Percentiles rank a stretch among this genome's conserved stretches.
phyloP scores from a whole-genome alignment of 257 asterid species.

The Jacaranda copaia region DNA sequence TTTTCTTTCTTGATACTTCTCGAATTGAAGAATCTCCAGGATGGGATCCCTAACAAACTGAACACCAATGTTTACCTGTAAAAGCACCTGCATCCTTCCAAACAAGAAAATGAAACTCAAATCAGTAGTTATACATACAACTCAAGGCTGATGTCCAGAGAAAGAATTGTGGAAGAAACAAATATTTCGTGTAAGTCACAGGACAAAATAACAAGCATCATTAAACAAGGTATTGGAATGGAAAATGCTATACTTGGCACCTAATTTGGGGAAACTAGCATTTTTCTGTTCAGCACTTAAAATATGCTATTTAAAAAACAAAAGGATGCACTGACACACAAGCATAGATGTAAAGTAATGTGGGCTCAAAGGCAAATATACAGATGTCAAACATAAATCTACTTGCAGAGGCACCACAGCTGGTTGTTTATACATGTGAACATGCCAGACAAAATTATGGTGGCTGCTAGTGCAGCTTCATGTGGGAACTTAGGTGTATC shows the following conservation, averaged over 20 bases:
- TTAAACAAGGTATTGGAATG: conserved; percentile 16
- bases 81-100: conserved; percentile 99
- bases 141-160: conserved; percentile 28
- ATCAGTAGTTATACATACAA: conserved; percentile 47
- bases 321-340: conserved; percentile 10
- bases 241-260: conserved; percentile 27
- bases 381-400: conserved; percentile 20
- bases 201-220: conserved; percentile 14
- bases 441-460: conserved; percentile 24
- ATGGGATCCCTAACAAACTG: conserved; percentile 81
- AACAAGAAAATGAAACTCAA: conserved; percentile 65
- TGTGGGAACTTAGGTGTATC: conserved; percentile 16
- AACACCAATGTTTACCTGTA: conserved; percentile 86
- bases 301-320: background rate
- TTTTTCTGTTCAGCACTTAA: background rate
- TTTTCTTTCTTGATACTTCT: conserved; percentile 70
- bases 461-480: conserved; percentile 18
- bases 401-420: background rate
- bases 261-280: conserved; percentile 10
- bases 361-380: conserved; percentile 10
- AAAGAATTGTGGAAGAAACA: conserved; percentile 14
- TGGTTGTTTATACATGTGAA: background rate
- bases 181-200: conserved; percentile 16
- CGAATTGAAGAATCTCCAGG: conserved; percentile 95
- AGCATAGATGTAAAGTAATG: background rate